These are phyloP conservation scores for Saraca asoca DNA, from an alignment of 331 rosid species.

Conservation along the genomic window DNA sequence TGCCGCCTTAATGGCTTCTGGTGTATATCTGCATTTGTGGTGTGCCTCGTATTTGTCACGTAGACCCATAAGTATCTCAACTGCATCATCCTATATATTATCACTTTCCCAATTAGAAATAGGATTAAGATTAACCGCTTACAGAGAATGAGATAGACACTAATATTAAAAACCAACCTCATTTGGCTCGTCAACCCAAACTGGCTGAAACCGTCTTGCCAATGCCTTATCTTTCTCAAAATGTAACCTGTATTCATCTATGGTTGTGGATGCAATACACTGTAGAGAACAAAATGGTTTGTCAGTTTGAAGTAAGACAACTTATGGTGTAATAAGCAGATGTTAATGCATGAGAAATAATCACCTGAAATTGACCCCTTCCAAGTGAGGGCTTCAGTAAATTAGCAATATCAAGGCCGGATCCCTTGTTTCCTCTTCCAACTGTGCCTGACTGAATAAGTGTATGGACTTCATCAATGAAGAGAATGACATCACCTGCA, in stretches of 20 bases:
- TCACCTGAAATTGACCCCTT: constrained; percentile 92
- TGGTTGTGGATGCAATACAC: constrained; percentile 91
- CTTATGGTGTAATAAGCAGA: constrained; percentile 7
- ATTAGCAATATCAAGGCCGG: constrained; percentile 85
- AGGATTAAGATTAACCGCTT: constrained; percentile 17
- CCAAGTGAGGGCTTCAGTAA: constrained; percentile 82
- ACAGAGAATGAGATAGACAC: constrained; percentile 22
- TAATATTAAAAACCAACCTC: constrained; percentile 55
- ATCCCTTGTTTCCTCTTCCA: constrained; percentile 78
- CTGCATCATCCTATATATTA: constrained; percentile 62
- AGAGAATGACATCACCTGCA: constrained; percentile 83
- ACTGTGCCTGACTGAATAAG: constrained; percentile 63
- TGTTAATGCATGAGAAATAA: constrained; percentile 25
- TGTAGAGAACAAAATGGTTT: constrained; percentile 43
- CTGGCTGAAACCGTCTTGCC: constrained; percentile 87
- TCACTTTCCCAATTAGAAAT: constrained; percentile 33
- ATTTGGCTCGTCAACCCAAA: constrained; percentile 79
- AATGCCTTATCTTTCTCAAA: constrained; percentile 87
- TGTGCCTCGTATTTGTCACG: constrained; percentile 79
- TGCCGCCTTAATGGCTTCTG: constrained; percentile 79
- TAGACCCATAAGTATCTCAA: constrained; percentile 69
- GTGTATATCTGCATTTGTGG: constrained; percentile 82
- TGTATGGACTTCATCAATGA: constrained; percentile 89
- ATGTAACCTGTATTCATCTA: constrained; percentile 75
- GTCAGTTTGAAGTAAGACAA: constrained; percentile 22